phyloP scores from a whole-genome alignment of 179 eudicot genomes.

The Camellia oleifera region DNA sequence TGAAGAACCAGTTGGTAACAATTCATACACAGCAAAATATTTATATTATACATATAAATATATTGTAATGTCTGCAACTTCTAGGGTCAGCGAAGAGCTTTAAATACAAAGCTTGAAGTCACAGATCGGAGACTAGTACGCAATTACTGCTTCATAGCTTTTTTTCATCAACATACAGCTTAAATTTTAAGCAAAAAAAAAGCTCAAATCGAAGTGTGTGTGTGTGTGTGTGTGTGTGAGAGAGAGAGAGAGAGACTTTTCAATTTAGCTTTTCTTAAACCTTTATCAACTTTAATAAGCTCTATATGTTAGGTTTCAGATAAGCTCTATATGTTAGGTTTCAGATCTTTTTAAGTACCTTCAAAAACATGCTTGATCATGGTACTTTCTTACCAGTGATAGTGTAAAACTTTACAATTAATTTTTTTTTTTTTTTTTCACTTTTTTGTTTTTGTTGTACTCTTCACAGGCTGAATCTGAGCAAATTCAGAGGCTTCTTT shows the following conservation, averaged over 20 bases:
- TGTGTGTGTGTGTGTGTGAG: no score
- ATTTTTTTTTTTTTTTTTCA: background rate
- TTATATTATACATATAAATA: background rate
- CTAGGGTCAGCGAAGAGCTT: background rate
- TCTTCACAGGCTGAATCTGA: conserved; percentile 7
- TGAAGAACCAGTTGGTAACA: conserved; percentile 4
- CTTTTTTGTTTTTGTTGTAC: background rate
- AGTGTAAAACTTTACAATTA: conserved; percentile 1
- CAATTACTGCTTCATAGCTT: conserved; percentile 11
- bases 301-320: background rate
- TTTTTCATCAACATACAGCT: background rate
- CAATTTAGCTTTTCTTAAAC: background rate
- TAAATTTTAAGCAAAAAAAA: background rate
- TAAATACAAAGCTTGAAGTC: conserved; percentile 7
- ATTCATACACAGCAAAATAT: background rate
- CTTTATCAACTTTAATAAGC: background rate
- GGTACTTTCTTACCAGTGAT: background rate
- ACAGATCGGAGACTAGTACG: conserved; percentile 4
- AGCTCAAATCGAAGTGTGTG: background rate
- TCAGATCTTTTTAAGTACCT: background rate
- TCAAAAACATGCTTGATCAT: background rate
- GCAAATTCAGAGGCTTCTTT: conserved; percentile 15
- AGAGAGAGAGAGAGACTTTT: conserved; percentile 17
- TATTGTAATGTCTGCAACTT: conserved; percentile 3
- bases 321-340: background rate